Base-by-base conservation (phyloP, 202 grass and related monocot species). In the Hordeum pubiflorum region DNA sequence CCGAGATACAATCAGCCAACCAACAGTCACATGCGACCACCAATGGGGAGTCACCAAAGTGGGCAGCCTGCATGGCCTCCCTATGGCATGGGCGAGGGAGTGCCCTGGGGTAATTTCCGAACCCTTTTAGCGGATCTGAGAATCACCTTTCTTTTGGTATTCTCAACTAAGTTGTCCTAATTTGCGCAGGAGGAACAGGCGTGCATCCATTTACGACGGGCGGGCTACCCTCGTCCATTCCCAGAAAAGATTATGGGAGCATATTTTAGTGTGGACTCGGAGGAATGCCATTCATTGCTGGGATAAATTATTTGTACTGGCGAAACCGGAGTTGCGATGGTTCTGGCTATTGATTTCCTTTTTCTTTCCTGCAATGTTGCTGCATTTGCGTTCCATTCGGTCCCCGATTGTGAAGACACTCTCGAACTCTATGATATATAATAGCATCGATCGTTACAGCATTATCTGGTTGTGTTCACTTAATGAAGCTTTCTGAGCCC, bases 201-300 rank as follows among this genome's bases (percentile, higher is more conserved):
- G 84, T 84, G 12, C 86, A 91, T 82, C 55, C 89, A 1, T 69
- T 85, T 79, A 82, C 84, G 6, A 54, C 92, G 7, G 89, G 74
- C 20, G 87, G 83, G 26, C 52, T 87, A 41, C 84, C 89, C 29
- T 73, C 83, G 6, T 72, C 83, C 15, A 72, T 76, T 82, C 54
- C 78, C 8, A 91, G 92, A 72, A 91, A 85, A 57, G 89, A 94
- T 81, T 94, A 87, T 34, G 81, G 89, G 77, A 89, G 86, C 69
- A 89, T 94, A 74, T 80, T 75, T 61, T 86, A 83, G 68, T 5
- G 14, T 2, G 54, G 74, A 72, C 12, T 7, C 0, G 17, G 86
- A 86, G 69, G 52, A 79, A 74, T 55, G 69, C 12, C 62, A 84
- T 93, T 89, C 86, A 80, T 91, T 88, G 64, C 29, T 34, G 46